Base-by-base conservation (phyloP, 148 eudicot genomes). In the Camellia lanceoleosa region DNA sequence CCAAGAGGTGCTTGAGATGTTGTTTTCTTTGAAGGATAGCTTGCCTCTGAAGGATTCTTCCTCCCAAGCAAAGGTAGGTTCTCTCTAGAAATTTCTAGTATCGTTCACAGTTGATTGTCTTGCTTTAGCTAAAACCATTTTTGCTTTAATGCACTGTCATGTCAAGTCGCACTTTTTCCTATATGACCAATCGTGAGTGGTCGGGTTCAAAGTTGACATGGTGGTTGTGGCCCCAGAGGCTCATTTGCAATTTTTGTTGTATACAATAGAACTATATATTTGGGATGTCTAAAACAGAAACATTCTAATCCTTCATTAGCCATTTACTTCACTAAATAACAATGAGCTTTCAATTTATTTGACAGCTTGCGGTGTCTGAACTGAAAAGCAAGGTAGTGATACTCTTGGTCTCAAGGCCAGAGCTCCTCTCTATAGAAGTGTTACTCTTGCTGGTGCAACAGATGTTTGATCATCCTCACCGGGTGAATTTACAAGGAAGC, bases 401-500 rank as follows among this genome's bases (percentile, higher is more conserved):
- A 75, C 84, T 93, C 74, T 59, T 93, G 82, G 73, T 93, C 78
- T 85, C 98, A 83, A 87, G 78, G 63, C 92, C 94, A 75, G 91
- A 88, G 66, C 38, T 30, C 1, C 82, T 93, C 7, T 91, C 94
- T 8, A 4, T 85, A 52, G 87, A 92, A 42, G 82, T 86, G 44
- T 58, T 87, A 74, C 83, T 81, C 79, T 86, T 83, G 56, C 89
- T 93, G 81, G 89, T 85, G 65, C 90, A 89, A 55, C 92, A 86
- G 59, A 89, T 87, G 49, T 63, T 79, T 60, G 82, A 88, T 72
- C 86, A 88, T 82, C 88, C 85, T 49, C 60, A 71, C 14, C 81
- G 49, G 23, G 58, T 42, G 38, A 79, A 70, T 18, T 49, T 72
- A 41, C 79, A 78, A 56, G 87, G 78, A 71, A 76, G 60, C 60